phyloP scores from a whole-genome alignment of 2,329 filamentous ascomycete species.

The Trichoderma harzianum region DNA sequence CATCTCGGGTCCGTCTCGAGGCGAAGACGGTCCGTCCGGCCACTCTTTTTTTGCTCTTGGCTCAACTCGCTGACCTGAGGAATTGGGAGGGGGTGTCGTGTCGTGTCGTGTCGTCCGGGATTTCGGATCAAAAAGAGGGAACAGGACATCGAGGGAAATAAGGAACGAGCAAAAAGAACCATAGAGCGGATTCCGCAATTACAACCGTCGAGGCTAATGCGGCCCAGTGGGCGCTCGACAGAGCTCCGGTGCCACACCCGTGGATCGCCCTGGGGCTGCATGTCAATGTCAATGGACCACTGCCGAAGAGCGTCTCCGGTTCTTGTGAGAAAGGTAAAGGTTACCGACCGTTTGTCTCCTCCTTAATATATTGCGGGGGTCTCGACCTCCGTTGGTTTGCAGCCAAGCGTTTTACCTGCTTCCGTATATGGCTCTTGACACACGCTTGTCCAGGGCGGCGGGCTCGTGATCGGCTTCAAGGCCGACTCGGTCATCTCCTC shows the following conservation, averaged over 20 bases:
- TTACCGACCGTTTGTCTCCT: conserved; percentile 12
- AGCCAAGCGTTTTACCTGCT: conserved; percentile 14
- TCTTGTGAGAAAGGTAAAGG: not conserved
- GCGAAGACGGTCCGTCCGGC: not conserved
- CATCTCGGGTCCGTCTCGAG: conserved; percentile 8
- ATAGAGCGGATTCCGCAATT: conserved; percentile 9
- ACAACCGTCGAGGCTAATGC: conserved; percentile 1
- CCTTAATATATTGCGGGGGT: conserved; percentile 15
- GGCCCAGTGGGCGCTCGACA: conserved; percentile 1
- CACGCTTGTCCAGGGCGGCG: conserved; percentile 11
- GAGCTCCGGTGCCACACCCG: conserved; percentile 14
- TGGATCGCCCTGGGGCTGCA: conserved; percentile 2
- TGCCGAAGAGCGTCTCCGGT: conserved; percentile 3
- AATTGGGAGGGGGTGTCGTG: not conserved
- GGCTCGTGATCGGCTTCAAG: conserved; percentile 17
- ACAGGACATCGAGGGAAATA: not conserved
- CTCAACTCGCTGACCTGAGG: not conserved
- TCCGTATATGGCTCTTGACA: conserved; percentile 9
- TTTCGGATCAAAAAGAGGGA: too few species aligned
- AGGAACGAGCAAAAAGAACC: not conserved
- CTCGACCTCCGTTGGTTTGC: not conserved
- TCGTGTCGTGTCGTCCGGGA: not conserved
- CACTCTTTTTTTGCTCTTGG: not conserved
- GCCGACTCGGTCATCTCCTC: conserved; percentile 17
- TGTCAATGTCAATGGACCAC: conserved; percentile 4